These are phyloP conservation scores for Leishmania martiniquensis DNA, from an alignment of 208 protist species.

Conservation along the genomic window DNA sequence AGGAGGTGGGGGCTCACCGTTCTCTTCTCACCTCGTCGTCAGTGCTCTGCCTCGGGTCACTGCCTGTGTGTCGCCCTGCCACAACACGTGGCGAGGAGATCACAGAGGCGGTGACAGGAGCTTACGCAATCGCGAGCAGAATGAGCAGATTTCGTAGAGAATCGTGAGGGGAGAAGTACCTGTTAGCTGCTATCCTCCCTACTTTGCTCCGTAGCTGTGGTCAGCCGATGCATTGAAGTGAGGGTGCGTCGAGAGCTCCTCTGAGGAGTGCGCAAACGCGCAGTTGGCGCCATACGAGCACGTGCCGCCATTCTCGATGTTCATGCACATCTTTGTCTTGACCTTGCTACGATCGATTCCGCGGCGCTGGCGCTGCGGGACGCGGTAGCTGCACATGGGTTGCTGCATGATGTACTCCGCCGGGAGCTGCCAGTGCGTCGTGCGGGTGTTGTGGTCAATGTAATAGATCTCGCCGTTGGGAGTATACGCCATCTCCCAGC, in stretches of 20 bases:
- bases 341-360: slow-evolving; percentile 85
- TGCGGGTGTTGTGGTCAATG: slow-evolving; percentile 91
- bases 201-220: not conserved
- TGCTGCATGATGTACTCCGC: slow-evolving; percentile 41
- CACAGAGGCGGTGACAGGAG: not conserved
- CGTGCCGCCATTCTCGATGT: slow-evolving; percentile 84
- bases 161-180: not conserved
- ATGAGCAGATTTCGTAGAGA: not conserved
- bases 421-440: slow-evolving; percentile 84
- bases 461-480: slow-evolving; percentile 74
- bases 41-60: not conserved
- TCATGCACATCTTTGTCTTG: slow-evolving; percentile 95
- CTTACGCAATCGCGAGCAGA: not conserved
- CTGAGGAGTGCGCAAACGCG: slow-evolving; percentile 85
- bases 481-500: slow-evolving; percentile 85
- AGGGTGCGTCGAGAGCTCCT: slow-evolving; percentile 68
- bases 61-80: not conserved
- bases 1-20: not conserved
- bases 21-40: not conserved
- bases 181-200: not conserved
- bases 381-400: slow-evolving; percentile 32
- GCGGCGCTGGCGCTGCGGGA: slow-evolving; percentile 47
- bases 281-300: slow-evolving; percentile 87
- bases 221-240: slow-evolving; percentile 32
- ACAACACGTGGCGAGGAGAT: not conserved